Evolutionary conservation across 2,329 filamentous ascomycete genomes (phyloP).

Genomic region (Fusarium dlaminii): DNA sequence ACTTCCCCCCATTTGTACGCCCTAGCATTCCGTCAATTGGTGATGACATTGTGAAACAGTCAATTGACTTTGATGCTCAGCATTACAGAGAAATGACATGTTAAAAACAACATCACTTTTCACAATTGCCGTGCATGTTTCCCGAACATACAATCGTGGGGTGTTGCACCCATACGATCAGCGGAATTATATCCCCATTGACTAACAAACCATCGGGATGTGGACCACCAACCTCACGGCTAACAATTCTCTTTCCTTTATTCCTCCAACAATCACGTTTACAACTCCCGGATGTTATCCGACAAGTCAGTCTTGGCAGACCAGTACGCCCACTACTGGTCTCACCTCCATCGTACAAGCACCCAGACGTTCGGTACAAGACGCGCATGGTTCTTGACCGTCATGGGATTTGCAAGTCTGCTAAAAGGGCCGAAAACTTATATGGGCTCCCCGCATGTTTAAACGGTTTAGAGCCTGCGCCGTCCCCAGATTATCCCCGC

Average conservation of each 20-base stretch:
- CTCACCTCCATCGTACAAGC: background rate
- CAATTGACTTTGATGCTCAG: background rate
- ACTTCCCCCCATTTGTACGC: background rate
- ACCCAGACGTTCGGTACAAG: background rate
- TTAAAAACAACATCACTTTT: background rate
- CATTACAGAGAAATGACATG: background rate
- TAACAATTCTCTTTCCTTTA: background rate
- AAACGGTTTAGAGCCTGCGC: conserved; percentile 19
- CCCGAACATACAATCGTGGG: conserved; percentile 12
- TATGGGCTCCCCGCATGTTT: conserved; percentile 29
- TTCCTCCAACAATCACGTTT: background rate
- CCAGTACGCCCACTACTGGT: conserved; percentile 7
- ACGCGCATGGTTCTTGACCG: background rate
- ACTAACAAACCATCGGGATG: conserved; percentile 3
- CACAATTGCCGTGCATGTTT: conserved; percentile 23
- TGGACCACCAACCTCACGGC: background rate
- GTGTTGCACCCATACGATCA: conserved; percentile 23
- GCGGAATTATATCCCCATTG: conserved; percentile 1
- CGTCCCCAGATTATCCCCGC: conserved; percentile 35
- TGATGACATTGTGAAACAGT: background rate
- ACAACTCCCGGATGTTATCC: background rate
- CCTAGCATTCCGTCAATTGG: background rate
- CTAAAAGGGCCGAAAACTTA: conserved; percentile 29
- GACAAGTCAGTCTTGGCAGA: background rate
- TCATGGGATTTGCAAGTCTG: conserved; percentile 19